These are phyloP conservation scores for Chamaenerion angustifolium DNA, from an alignment of 345 rosid species.

Conservation along the genomic window DNA sequence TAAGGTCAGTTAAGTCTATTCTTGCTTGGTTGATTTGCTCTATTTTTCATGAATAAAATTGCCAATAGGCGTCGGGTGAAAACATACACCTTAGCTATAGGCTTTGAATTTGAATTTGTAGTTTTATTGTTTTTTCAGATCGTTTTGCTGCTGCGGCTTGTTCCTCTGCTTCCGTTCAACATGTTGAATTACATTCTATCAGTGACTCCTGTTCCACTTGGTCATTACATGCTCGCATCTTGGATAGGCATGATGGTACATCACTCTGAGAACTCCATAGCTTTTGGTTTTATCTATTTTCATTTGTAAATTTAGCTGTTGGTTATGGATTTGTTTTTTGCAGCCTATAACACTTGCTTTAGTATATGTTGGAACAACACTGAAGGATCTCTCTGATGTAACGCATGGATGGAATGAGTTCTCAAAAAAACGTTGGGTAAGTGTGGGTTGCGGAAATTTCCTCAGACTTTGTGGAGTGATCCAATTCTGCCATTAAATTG, in stretches of 20 bases:
- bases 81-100: background rate
- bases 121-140: constrained; percentile 3
- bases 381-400: constrained; percentile 97
- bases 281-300: background rate
- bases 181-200: constrained; percentile 92
- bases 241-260: constrained; percentile 99
- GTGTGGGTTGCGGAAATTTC: background rate
- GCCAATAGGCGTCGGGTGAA: background rate
- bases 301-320: background rate
- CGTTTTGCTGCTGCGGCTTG: constrained; percentile 89
- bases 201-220: constrained; percentile 70
- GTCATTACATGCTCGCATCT: constrained; percentile 81
- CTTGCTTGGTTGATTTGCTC: background rate
- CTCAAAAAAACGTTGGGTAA: constrained; percentile 85
- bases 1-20: constrained; percentile 41
- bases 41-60: background rate
- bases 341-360: constrained; percentile 93
- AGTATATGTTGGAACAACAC: constrained; percentile 89
- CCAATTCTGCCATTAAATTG: background rate
- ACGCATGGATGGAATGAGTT: constrained; percentile 91
- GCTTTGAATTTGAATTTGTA: background rate
- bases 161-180: constrained; percentile 88
- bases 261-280: constrained; percentile 1
- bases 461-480: background rate
- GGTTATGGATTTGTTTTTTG: background rate